Evolutionary conservation across 164 flowering plant genomes (phyloP).

Genomic region (Paratinospora sagittata): DNA sequence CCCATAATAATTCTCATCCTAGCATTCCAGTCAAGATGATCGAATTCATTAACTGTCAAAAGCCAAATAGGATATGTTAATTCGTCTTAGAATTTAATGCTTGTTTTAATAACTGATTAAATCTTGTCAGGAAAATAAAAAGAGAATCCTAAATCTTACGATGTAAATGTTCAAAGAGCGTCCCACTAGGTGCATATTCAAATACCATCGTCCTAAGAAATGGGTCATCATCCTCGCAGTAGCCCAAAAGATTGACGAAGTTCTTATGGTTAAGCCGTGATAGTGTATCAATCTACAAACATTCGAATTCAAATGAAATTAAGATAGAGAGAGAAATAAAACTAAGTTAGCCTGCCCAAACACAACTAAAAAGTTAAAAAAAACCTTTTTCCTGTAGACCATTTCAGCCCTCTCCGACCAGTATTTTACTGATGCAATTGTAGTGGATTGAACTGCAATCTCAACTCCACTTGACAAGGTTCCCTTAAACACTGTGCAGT

Average conservation of each 20-base stretch:
- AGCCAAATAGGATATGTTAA: too few species aligned
- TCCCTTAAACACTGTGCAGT: constrained; percentile 70
- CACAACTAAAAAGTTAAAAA: neutral
- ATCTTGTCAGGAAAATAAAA: too few species aligned
- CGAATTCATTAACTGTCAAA: constrained; percentile 65
- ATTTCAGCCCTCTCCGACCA: constrained; percentile 60
- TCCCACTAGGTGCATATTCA: constrained; percentile 93
- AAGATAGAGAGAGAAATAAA: neutral
- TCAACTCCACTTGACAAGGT: constrained; percentile 96
- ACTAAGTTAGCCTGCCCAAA: too few species aligned
- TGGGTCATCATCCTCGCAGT: constrained; percentile 80
- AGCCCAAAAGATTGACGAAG: constrained; percentile 83
- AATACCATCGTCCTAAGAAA: constrained; percentile 89
- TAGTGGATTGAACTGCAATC: constrained; percentile 68
- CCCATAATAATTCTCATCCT: constrained; percentile 91
- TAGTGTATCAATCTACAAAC: constrained; percentile 56
- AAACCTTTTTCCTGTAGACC: constrained; percentile 64
- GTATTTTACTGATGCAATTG: constrained; percentile 43
- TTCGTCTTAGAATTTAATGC: too few species aligned
- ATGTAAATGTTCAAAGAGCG: constrained; percentile 81
- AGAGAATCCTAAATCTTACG: constrained; percentile 30
- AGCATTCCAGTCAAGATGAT: constrained; percentile 86
- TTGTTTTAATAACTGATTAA: too few species aligned
- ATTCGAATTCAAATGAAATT: neutral
- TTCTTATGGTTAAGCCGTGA: constrained; percentile 95